Evolutionary conservation across 2,329 filamentous ascomycete species (phyloP).

Genomic region (Paracamarosporium sp.): DNA sequence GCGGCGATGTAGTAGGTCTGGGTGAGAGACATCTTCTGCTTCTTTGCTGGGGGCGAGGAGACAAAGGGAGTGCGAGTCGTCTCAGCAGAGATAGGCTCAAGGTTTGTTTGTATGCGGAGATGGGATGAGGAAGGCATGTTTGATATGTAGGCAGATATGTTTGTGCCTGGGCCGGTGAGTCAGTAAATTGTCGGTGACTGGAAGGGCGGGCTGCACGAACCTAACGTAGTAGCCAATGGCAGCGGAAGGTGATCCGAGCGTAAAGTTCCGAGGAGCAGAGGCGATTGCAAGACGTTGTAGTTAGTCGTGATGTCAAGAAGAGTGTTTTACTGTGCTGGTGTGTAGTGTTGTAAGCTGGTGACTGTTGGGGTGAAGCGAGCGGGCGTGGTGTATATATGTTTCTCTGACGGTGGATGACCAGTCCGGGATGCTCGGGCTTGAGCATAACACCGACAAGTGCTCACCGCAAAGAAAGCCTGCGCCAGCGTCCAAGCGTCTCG

Average conservation of each 20-base stretch:
- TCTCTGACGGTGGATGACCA: conserved; percentile 34
- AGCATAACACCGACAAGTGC: conserved; percentile 26
- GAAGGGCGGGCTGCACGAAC: conserved; percentile 38
- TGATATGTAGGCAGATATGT: conserved; percentile 37
- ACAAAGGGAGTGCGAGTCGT: conserved; percentile 52
- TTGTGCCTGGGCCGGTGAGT: conserved; percentile 54
- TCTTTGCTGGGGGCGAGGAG: conserved; percentile 54
- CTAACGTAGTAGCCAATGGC: conserved; percentile 39
- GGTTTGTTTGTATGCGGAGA: conserved; percentile 54
- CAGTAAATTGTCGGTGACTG: conserved; percentile 57
- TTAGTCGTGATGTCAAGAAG: conserved; percentile 1
- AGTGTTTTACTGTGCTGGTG: conserved; percentile 3
- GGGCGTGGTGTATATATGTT: conserved; percentile 41
- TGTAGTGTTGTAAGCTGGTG: conserved; percentile 23
- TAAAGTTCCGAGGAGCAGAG: conserved; percentile 9
- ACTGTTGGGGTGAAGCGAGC: conserved; percentile 19
- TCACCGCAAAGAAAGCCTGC: conserved; percentile 32
- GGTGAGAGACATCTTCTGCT: conserved; percentile 95
- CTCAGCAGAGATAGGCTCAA: conserved; percentile 55
- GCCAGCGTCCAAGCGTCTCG: conserved; percentile 6
- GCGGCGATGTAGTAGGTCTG: conserved; percentile 99
- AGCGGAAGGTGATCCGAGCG: conserved; percentile 42
- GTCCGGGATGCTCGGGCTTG: conserved; percentile 34
- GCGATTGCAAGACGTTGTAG: no score
- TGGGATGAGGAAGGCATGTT: conserved; percentile 56